Evolutionary conservation across 208 protist species (phyloP), one percentile per base, ranked within the genome.

Genomic region (Leishmania guyanensis): DNA sequence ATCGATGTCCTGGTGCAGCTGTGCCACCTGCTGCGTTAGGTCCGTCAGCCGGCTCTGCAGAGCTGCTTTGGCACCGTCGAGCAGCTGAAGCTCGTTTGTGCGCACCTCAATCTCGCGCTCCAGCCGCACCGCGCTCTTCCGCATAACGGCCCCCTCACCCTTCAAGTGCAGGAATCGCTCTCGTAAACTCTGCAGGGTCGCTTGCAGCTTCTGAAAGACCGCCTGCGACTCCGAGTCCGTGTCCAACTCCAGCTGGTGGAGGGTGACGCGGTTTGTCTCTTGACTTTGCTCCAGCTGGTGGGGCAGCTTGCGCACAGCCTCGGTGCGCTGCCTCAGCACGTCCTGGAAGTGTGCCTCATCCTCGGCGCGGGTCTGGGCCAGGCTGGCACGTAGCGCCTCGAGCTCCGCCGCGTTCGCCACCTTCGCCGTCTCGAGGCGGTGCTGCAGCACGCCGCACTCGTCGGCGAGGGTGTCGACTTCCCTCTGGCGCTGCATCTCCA

Each of bases 61-160:
- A 43, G 93, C 89, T 5, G 84, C 79, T 86, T 97, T 95, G 22
- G 92, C 91, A 36, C 85, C 90, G 33, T 97, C 92, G 5, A 97
- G 89, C 69, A 94, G 84, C 53, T 88, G 84, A 26, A 97, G 74
- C 74, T 98, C 92, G 66, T 86, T 88, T 60, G 88, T 88, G 70
- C 92, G 86, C 60, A 94, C 92, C 54, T 98, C 95, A 39, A 98
- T 98, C 82, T 99, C 97, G 69, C 96, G 97, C 87, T 97, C 90
- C 81, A 98, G 94, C 3, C 89, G 84, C 17, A 84, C 73, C 20
- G 97, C 94, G 78, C 99, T 99, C 85, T 99, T 99, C 43, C 93
- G 90, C 94, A 98, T 98, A 48, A 98, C 94, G 17, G 95, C 96
- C 66, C 98, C 97, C 78, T 99, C 97, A 73, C 97, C 97, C 88